Evolutionary conservation across 495 filamentous ascomycete genomes (phyloP).

Genomic region (Lasiosphaeria miniovina): DNA sequence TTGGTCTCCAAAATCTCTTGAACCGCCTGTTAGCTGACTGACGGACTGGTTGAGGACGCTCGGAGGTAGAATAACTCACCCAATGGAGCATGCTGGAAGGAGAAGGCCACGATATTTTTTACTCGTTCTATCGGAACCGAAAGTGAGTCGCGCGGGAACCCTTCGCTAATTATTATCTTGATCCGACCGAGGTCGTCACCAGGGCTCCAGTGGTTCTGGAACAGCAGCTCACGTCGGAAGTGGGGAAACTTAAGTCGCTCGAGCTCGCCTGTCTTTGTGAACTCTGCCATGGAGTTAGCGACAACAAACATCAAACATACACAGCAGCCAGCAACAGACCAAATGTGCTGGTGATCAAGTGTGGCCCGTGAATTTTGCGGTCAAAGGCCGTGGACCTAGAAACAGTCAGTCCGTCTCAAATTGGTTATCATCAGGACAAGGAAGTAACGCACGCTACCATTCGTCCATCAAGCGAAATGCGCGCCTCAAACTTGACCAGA

Average conservation of each 20-base stretch:
- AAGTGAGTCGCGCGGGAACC: slow-evolving; percentile 53
- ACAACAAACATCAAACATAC: background rate
- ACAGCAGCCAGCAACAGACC: slow-evolving; percentile 28
- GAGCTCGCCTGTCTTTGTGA: slow-evolving; percentile 61
- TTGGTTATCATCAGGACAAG: background rate
- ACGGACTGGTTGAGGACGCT: background rate
- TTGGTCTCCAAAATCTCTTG: slow-evolving; percentile 69
- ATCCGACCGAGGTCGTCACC: slow-evolving; percentile 69
- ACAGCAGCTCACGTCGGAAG: slow-evolving; percentile 69
- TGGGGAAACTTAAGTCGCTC: slow-evolving; percentile 67
- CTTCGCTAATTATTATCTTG: slow-evolving; percentile 75
- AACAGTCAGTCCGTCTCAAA: slow-evolving; percentile 5
- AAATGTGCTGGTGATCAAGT: slow-evolving; percentile 48
- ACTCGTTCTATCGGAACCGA: slow-evolving; percentile 62
- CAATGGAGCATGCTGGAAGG: slow-evolving; percentile 83
- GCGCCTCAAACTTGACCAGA: slow-evolving; percentile 61
- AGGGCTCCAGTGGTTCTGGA: slow-evolving; percentile 69
- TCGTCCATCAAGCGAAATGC: slow-evolving; percentile 68
- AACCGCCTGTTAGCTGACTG: slow-evolving; percentile 3
- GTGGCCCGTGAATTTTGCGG: slow-evolving; percentile 58
- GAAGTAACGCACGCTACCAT: slow-evolving; percentile 55
- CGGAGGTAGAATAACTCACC: slow-evolving; percentile 44
- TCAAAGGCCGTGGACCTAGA: slow-evolving; percentile 55
- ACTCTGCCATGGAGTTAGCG: slow-evolving; percentile 40
- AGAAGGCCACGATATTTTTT: slow-evolving; percentile 72